These are phyloP conservation scores for Corrigiola litoralis DNA, from an alignment of 179 eudicot genomes.

Conservation along the genomic window DNA sequence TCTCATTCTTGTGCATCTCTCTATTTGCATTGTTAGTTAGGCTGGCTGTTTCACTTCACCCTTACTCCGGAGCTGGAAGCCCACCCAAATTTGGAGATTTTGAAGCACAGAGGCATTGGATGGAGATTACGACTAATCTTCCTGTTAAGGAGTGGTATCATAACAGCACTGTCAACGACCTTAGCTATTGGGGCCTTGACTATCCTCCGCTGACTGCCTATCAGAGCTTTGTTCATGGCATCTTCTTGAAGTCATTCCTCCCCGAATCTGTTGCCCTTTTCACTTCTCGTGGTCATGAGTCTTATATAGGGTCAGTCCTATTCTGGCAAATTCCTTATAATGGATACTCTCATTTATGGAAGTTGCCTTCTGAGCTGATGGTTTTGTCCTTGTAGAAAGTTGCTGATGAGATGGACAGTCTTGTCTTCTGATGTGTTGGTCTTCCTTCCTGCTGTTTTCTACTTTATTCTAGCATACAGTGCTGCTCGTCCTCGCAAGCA, in stretches of 20 bases:
- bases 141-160: conserved; percentile 75
- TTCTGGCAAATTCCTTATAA: not conserved
- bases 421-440: conserved; percentile 69
- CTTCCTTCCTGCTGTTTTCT: conserved; percentile 81
- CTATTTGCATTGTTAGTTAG: conserved; percentile 67
- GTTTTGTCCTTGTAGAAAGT: conserved; percentile 57
- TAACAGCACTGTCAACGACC: conserved; percentile 71
- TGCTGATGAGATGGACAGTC: conserved; percentile 97
- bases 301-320: conserved; percentile 72
- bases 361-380: conserved; percentile 16
- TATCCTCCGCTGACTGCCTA: conserved; percentile 96
- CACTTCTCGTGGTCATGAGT: conserved; percentile 82
- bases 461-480: conserved; percentile 45
- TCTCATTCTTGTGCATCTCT: conserved; percentile 54
- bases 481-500: conserved; percentile 26
- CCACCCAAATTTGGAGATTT: conserved; percentile 90
- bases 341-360: not conserved
- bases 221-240: conserved; percentile 86
- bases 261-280: conserved; percentile 73
- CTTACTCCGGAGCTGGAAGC: conserved; percentile 78
- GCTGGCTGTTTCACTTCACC: conserved; percentile 65
- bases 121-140: conserved; percentile 91
- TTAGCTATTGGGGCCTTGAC: conserved; percentile 94
- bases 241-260: conserved; percentile 49
- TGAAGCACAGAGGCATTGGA: conserved; percentile 99